Percentiles rank a stretch among this genome's conserved stretches.
These are phyloP conservation scores for Graphilbum ipis-grandicollis DNA, from an alignment of 2,329 filamentous ascomycete genomes.

Conservation along the genomic window DNA sequence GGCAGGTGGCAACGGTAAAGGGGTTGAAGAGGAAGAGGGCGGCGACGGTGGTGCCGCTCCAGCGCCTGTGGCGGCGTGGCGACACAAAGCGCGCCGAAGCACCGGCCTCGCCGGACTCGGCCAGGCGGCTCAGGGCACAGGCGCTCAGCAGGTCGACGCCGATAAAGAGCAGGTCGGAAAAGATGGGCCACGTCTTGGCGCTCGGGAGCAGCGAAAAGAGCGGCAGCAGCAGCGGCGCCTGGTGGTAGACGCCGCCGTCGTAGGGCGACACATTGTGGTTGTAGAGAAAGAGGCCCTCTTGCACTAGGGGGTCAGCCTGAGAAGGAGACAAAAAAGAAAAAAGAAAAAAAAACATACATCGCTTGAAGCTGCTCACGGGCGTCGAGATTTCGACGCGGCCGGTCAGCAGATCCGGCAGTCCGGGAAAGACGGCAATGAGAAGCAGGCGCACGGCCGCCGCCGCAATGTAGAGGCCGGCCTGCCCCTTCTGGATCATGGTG, in stretches of 20 bases:
- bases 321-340: not conserved
- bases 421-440: conserved; percentile 67
- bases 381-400: conserved; percentile 93
- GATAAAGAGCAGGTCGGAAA: conserved; percentile 68
- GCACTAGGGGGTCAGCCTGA: conserved; percentile 44
- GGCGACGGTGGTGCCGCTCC: conserved; percentile 58
- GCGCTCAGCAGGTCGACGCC: conserved; percentile 69
- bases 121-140: conserved; percentile 60
- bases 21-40: conserved; percentile 88
- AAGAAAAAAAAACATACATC: conserved; percentile 40
- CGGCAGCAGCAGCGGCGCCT: conserved; percentile 79
- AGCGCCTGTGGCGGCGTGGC: conserved; percentile 54
- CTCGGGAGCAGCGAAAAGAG: conserved; percentile 79
- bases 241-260: conserved; percentile 69
- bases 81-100: conserved; percentile 65
- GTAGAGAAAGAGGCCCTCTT: conserved; percentile 93
- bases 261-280: conserved; percentile 94
- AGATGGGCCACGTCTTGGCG: conserved; percentile 45
- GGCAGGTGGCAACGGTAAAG: conserved; percentile 78
- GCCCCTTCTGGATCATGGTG: conserved; percentile 19
- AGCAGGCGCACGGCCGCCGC: conserved; percentile 66
- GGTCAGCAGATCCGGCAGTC: conserved; percentile 68
- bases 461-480: conserved; percentile 51
- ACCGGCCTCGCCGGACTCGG: conserved; percentile 61
- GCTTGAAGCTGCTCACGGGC: conserved; percentile 93